A percentile compares a stretch with the other conserved stretches of the same genome.
These are phyloP conservation scores for Colletotrichum lupini DNA, from an alignment of 2,329 filamentous ascomycete genomes.

Conservation along the genomic window DNA sequence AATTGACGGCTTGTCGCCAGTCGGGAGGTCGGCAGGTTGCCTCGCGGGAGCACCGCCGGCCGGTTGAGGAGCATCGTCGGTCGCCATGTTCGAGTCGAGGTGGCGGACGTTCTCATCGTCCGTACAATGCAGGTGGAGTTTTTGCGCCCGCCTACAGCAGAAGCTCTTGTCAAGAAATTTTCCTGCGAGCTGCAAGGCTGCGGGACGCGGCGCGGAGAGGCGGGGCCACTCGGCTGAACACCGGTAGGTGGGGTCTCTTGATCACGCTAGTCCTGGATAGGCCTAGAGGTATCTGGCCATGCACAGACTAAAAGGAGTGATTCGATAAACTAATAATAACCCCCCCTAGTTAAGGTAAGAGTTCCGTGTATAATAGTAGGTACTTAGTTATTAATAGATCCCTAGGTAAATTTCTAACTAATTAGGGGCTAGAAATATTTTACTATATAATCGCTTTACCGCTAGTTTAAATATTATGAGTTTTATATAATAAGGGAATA, in stretches of 20 bases:
- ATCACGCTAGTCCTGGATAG: accelerated
- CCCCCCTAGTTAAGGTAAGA: no score
- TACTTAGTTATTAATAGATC: no score
- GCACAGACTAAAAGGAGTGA: not conserved
- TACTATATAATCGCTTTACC: no score
- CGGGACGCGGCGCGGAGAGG: conserved; percentile 11
- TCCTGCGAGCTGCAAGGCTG: conserved; percentile 31
- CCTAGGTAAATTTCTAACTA: no score
- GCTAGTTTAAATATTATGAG: no score
- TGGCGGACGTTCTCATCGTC: conserved; percentile 32
- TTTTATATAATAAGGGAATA: no score
- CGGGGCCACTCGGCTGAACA: conserved; percentile 20
- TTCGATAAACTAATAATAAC: no score
- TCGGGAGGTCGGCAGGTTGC: conserved; percentile 22
- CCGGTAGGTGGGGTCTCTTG: not conserved
- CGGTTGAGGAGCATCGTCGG: conserved; percentile 23
- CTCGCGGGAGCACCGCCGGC: conserved; percentile 10
- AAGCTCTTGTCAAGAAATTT: conserved; percentile 29
- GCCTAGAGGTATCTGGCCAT: accelerated
- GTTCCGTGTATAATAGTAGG: no score
- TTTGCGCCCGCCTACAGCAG: conserved; percentile 2
- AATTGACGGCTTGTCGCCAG: conserved; percentile 5
- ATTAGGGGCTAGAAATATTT: no score
- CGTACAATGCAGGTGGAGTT: conserved; percentile 26
- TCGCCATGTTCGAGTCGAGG: conserved; percentile 27